These are phyloP conservation scores for Mycena alexandri DNA, from an alignment of 768 basidiomycete genomes.

Conservation along the genomic window DNA sequence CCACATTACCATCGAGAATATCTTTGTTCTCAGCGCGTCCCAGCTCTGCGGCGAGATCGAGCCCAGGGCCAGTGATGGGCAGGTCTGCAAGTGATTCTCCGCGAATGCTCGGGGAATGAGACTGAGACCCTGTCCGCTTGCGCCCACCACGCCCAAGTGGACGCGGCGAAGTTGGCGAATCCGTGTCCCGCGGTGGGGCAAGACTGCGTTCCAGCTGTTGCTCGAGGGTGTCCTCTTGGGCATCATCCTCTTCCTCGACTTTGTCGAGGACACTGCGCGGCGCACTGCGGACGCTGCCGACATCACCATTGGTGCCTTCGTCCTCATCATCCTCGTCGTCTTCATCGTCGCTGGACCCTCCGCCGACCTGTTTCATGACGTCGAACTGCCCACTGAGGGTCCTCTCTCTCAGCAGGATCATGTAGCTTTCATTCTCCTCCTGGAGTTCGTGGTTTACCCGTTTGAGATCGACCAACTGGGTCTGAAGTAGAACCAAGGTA, in stretches of 20 bases:
- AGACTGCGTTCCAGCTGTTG: constrained; percentile 55
- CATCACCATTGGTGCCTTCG: constrained; percentile 61
- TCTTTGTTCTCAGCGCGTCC: constrained; percentile 94
- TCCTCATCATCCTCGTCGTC: constrained; percentile 57
- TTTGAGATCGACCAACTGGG: constrained; percentile 89
- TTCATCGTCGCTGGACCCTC: constrained; percentile 54
- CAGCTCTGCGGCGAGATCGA: constrained; percentile 92
- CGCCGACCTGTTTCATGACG: constrained; percentile 76
- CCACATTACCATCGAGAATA: constrained; percentile 67
- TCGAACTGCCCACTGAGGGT: constrained; percentile 92
- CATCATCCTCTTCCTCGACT: constrained; percentile 66
- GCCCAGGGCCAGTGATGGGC: constrained; percentile 89
- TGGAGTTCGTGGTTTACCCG: constrained; percentile 88
- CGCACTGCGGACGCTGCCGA: constrained; percentile 68
- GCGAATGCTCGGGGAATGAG: constrained; percentile 60
- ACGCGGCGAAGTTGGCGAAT: constrained; percentile 56
- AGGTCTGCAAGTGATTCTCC: constrained; percentile 90
- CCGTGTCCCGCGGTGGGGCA: constrained; percentile 48
- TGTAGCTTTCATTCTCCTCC: constrained; percentile 98
- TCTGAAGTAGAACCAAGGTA: constrained; percentile 86
- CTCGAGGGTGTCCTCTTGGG: constrained; percentile 55
- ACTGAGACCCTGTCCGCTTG: constrained; percentile 63
- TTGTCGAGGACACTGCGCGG: constrained; percentile 71
- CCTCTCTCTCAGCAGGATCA: constrained; percentile 91
- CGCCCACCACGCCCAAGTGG: constrained; percentile 60